Evolutionary conservation across 2,329 filamentous ascomycete genomes (phyloP), one percentile per base, ranked within the genome.

Genomic region (Lasiodiplodia sp.): DNA sequence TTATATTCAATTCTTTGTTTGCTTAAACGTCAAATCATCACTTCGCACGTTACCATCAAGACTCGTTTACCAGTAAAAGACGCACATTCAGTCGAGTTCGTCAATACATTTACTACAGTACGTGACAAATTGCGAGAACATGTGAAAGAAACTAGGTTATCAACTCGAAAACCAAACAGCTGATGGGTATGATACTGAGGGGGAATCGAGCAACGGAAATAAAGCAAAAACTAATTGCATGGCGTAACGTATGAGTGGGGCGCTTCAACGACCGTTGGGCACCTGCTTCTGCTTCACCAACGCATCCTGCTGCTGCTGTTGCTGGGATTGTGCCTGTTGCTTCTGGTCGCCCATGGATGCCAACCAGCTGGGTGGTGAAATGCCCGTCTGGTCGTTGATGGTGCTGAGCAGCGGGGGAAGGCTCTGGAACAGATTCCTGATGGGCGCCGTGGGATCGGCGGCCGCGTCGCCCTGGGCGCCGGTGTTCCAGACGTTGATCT

Each of bases 401-500:
- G 93, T 96, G 11, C 87, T 89, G 82, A 96, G 90, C 23, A 96
- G 84, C 5, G 93, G 93, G 44, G 93, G 93, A 70, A 96, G 83
- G 77, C 90, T 91, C 84, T 96, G 93, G 82, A 96, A 94, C 47
- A 96, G 86, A 73, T 95, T 94, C 72, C 92, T 86, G 81, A 96
- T 90, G 4, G 91, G 86, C 1, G 87, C 87, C 28, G 85, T 82
- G 10, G 85, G 79, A 69, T 92, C 90, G 67, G 87, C 82, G 12
- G 80, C 81, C 34, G 25, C 55, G 18, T 77, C 84, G 52, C 75
- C 76, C 63, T 86, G 82, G 60, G 81, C 78, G 0, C 92, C 92
- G 2, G 93, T 96, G 77, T 93, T 96, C 93, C 93, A 97, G 31
- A 95, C 89, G 71, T 90, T 94, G 82, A 96, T 96, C 90, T 96